These are phyloP conservation scores for Rhynchospora breviuscula DNA, from an alignment of 176 grass and related monocot species.

Conservation along the genomic window DNA sequence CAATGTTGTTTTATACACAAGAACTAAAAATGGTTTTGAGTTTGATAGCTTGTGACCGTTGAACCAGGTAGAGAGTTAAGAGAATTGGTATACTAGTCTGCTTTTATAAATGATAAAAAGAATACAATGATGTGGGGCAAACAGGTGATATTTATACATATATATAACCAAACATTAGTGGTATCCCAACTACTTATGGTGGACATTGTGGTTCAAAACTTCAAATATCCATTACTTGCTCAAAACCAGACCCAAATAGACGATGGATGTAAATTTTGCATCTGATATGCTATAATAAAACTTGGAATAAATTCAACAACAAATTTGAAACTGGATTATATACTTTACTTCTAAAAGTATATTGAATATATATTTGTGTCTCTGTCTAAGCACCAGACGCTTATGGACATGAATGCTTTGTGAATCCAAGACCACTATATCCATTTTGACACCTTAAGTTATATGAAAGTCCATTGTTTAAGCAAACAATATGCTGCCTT, in stretches of 20 bases:
- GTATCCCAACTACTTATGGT: constrained; percentile 1
- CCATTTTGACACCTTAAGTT: not conserved
- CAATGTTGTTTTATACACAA: not conserved
- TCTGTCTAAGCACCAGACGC: not conserved
- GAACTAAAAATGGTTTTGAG: not conserved
- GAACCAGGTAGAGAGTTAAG: not conserved
- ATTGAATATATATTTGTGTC: not conserved
- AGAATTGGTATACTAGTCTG: not conserved
- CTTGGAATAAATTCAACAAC: not conserved
- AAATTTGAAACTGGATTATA: not conserved
- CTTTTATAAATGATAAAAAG: not conserved
- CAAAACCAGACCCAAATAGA: not conserved
- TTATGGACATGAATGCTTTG: not conserved
- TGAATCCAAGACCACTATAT: not conserved
- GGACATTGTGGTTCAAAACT: not conserved
- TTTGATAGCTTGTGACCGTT: not conserved
- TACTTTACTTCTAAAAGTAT: not conserved
- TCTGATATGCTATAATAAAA: not conserved
- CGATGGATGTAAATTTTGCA: not conserved
- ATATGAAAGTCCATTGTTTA: not conserved
- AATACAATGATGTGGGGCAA: not conserved
- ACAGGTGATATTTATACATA: not conserved
- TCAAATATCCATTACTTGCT: not conserved
- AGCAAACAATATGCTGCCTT: constrained; percentile 7
- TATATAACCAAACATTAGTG: not conserved